Base-by-base conservation (phyloP, 805 yeast species). In the Wickerhamiella domercqiae region DNA sequence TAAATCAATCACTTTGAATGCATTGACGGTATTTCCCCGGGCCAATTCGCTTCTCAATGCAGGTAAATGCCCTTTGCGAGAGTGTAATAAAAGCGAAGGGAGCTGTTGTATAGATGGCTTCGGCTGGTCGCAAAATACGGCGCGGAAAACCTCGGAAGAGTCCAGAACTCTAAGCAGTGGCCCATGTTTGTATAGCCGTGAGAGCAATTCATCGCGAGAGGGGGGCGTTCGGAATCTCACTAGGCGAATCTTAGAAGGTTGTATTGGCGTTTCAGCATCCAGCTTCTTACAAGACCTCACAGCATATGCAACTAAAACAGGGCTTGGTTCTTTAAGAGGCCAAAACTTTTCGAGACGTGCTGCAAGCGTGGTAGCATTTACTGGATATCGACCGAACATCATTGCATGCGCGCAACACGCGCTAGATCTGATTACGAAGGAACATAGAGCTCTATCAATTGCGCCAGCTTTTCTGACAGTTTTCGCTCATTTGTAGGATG, bases 371-470 rank as follows among this genome's bases (percentile, higher is more conserved):
- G 19, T 20, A 2, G 39, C 37, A 14, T 38, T 40, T 24, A 43
- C 32, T 22, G 51, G 51, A 29, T 39, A 37, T 7, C 39, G 44
- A 13, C 41, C 36, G 38, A 47, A 47, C 39, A 37, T 33, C n/a
- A n/a, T n/a, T n/a, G n/a, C n/a, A n/a, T n/a, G n/a, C n/a, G n/a
- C n/a, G 29, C 22, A n/a, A n/a, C n/a, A n/a, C n/a, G n/a, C n/a
- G n/a, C n/a, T n/a, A n/a, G n/a, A n/a, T n/a, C n/a, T n/a, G n/a
- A n/a, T n/a, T n/a, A n/a, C n/a, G n/a, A n/a, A n/a, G n/a, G n/a
- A n/a, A n/a, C n/a, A n/a, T n/a, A n/a, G n/a, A n/a, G n/a, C n/a
- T n/a, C n/a, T n/a, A n/a, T n/a, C n/a, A n/a, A n/a, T n/a, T n/a
- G n/a, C n/a, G n/a, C n/a, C n/a, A n/a, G n/a, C n/a, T n/a, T n/a